Conservation (phyloP, 1,139 yeast species). For the Sugiyamaella grinbergsii region DNA sequence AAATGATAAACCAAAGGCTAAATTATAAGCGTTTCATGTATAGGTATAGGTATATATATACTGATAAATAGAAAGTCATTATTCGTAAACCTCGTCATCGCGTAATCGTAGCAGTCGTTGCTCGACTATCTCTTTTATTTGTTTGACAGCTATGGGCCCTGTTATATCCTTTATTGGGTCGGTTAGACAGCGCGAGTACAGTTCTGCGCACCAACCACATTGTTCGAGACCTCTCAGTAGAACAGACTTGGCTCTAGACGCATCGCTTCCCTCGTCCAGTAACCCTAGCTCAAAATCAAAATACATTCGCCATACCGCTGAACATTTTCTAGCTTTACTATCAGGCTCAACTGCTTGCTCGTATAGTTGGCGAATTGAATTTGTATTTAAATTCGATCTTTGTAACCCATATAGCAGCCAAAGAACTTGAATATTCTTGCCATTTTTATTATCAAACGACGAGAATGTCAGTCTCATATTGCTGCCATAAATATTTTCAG, state of each 20-base stretch:
- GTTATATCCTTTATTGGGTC: constrained; percentile 6
- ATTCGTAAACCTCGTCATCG: not conserved
- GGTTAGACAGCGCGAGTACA: not conserved
- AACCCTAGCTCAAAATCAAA: constrained; percentile 6
- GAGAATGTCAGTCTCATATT: not conserved
- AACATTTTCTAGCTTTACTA: constrained; percentile 4
- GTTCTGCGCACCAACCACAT: constrained; percentile 13
- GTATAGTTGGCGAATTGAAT: constrained; percentile 6
- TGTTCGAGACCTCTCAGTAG: constrained; percentile 3
- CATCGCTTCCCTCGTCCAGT: not conserved
- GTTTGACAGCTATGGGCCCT: constrained; percentile 3
- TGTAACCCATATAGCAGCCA: constrained; percentile 11
- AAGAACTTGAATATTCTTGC: not conserved
- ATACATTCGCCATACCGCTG: constrained; percentile 6
- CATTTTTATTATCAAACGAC: not conserved
- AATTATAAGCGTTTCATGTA: constrained; percentile 27
- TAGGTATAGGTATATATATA: not conserved
- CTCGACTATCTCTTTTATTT: not conserved
- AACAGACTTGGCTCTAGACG: constrained; percentile 9
- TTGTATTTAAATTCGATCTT: not conserved
- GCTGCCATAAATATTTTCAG: constrained; percentile 9
- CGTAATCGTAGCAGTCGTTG: constrained; percentile 4
- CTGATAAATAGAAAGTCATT: not conserved
- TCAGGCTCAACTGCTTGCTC: constrained; percentile 7
- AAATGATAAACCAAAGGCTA: constrained; percentile 35